Evolutionary conservation across 768 basidiomycete species (phyloP).

Genomic region (Mycena amicta): DNA sequence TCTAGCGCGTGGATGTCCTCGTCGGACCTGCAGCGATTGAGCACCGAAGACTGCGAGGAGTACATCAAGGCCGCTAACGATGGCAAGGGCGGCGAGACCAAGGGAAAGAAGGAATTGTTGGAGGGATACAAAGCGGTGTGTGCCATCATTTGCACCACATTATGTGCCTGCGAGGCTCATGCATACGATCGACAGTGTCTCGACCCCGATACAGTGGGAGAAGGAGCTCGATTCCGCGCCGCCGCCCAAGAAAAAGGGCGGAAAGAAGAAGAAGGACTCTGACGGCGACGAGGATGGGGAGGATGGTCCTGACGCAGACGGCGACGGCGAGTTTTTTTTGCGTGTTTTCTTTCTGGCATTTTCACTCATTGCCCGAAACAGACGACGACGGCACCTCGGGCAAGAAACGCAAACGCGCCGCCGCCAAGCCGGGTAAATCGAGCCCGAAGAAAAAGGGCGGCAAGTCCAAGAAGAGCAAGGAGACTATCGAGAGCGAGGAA

Average conservation of each 20-base stretch:
- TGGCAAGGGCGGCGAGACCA: background rate
- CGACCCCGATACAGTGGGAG: background rate
- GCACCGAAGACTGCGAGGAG: background rate
- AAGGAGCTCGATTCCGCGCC: slow-evolving; percentile 2
- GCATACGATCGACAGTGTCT: background rate
- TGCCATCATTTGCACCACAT: background rate
- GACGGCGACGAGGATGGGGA: background rate
- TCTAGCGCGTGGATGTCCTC: background rate
- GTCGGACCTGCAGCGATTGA: background rate
- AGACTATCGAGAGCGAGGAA: slow-evolving; percentile 1
- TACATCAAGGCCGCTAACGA: slow-evolving; percentile 9
- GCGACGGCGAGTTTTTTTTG: background rate
- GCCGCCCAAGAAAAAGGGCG: slow-evolving; percentile 1
- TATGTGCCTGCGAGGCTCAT: background rate
- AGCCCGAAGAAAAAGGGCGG: background rate
- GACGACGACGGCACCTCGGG: background rate
- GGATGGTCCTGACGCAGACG: background rate
- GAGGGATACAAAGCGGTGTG: background rate
- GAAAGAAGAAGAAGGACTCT: background rate
- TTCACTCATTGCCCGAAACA: background rate
- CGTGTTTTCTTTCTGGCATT: background rate
- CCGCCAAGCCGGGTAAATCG: background rate
- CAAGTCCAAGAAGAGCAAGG: background rate
- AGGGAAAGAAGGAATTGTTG: slow-evolving; percentile 4
- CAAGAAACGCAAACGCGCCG: background rate